Evolutionary conservation across 306 rosid species (phyloP).

Genomic region (Abrus precatorius): DNA sequence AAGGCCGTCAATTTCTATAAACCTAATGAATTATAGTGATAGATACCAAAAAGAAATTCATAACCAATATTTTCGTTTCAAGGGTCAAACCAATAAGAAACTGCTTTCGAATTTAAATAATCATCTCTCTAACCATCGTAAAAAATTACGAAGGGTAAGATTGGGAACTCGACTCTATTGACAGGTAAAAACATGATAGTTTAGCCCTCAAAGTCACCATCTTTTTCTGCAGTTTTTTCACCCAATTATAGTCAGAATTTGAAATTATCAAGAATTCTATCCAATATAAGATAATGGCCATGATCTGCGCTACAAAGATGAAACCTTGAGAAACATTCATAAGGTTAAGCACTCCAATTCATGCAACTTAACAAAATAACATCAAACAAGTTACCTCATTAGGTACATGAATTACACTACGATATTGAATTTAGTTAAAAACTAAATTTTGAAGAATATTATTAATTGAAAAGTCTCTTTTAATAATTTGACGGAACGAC

Average conservation of each 20-base stretch:
- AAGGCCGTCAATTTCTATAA: too few species aligned
- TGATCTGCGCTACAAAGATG: constrained; percentile 13
- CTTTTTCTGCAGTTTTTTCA: background rate
- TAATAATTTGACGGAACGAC: background rate
- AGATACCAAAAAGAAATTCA: background rate
- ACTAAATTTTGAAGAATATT: too few species aligned
- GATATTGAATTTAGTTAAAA: too few species aligned
- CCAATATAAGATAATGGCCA: background rate
- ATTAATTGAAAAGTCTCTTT: too few species aligned
- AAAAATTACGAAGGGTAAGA: background rate
- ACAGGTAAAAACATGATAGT: background rate
- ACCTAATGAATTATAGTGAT: too few species aligned
- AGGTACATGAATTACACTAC: too few species aligned
- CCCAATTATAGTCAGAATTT: background rate
- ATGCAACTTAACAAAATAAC: constrained; percentile 21
- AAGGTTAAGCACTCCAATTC: constrained; percentile 5
- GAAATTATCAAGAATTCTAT: constrained; percentile 10
- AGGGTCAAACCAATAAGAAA: background rate
- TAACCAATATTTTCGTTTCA: background rate
- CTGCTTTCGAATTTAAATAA: background rate
- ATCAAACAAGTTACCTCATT: too few species aligned
- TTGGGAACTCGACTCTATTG: background rate
- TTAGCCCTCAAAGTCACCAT: background rate
- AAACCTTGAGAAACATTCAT: background rate
- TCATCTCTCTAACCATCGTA: background rate